phyloP scores from a whole-genome alignment of 1,139 yeast genomes.

The Eremothecium coryli region DNA sequence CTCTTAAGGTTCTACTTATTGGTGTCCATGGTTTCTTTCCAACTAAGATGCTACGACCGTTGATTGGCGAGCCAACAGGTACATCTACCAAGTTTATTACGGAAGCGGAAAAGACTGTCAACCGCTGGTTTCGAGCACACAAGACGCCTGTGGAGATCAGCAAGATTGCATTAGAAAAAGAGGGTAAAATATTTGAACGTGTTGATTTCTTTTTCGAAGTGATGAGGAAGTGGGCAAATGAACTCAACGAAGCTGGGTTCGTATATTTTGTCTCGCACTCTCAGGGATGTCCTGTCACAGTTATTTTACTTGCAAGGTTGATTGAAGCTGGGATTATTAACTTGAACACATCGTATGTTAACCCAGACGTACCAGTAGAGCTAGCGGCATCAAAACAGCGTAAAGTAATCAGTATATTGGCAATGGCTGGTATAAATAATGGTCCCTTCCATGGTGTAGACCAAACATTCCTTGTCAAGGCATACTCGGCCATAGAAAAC shows the following conservation, averaged over 20 bases:
- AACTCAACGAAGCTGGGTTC: constrained; percentile 69
- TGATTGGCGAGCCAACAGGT: constrained; percentile 90
- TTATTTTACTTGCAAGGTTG: constrained; percentile 62
- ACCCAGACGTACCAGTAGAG: constrained; percentile 2
- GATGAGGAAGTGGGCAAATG: constrained; percentile 60
- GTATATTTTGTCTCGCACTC: constrained; percentile 88
- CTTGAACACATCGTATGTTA: constrained; percentile 19
- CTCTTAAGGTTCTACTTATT: constrained; percentile 44
- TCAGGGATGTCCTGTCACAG: constrained; percentile 90
- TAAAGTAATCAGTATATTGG: constrained; percentile 62
- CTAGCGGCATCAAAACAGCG: constrained; percentile 26
- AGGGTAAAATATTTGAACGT: constrained; percentile 79
- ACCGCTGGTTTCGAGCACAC: constrained; percentile 57
- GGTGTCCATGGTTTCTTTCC: constrained; percentile 98
- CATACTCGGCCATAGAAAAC: constrained; percentile 82
- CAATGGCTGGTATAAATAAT: constrained; percentile 92
- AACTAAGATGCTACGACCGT: constrained; percentile 68
- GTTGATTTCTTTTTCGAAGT: constrained; percentile 72
- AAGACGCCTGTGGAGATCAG: constrained; percentile 56
- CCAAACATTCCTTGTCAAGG: constrained; percentile 71
- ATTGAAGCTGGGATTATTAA: constrained; percentile 59
- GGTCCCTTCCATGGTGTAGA: constrained; percentile 93
- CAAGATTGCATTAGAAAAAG: constrained; percentile 86
- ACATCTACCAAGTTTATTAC: constrained; percentile 79
- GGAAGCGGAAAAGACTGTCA: constrained; percentile 73